Base-by-base conservation (phyloP, 31 red algal species). In the Porphyra umbilicalis region DNA sequence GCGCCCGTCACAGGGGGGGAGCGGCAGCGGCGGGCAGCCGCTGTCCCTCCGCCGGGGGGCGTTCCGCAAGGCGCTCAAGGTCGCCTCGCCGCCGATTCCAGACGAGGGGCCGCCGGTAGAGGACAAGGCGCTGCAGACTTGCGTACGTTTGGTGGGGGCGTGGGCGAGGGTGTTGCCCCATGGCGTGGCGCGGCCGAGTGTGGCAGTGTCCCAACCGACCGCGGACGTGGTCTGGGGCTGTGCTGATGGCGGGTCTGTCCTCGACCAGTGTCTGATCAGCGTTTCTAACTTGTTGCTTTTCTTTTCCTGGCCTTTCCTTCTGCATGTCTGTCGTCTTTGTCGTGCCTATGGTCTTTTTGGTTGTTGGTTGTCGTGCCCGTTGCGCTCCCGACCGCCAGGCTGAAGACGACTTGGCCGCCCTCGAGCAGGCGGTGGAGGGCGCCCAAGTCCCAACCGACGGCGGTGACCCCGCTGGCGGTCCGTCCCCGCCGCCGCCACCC, bases 71-170 rank as follows among this genome's bases (percentile, higher is more conserved):
- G 57, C 57, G 57, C 57, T 71, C 57, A 71, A 71, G 57, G 57
- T 71, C 13, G 57, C 57, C 25, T 71, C 57, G 57, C 57, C 57
- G 57, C 57, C 57, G 57, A 71, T 71, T 71, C 57, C 57, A 71
- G 57, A 71, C 25, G 57, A 71, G 57, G 57, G 57, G 18, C 57
- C 57, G 30, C 57, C 57, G 20, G 57, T 29, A 71, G 57, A 71
- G 57, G 57, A 71, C 57, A 71, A 71, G 57, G 57, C 57, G 57
- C 57, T 71, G 57, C 57, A 71, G 57, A 71, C 57, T n/a, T 71
- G 57, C 57, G 57, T 71, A 71, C 57, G 57, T 71, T 71, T 71
- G n/a, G n/a, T n/a, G n/a, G n/a, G n/a, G n/a, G n/a, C n/a, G n/a
- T n/a, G n/a, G n/a, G n/a, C n/a, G n/a, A n/a, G n/a, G n/a, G n/a